Percentiles rank a stretch among this genome's conserved stretches.
These are phyloP conservation scores for Tetrahymena malaccensis DNA, from an alignment of 73 alveolate genomes.

Conservation along the genomic window DNA sequence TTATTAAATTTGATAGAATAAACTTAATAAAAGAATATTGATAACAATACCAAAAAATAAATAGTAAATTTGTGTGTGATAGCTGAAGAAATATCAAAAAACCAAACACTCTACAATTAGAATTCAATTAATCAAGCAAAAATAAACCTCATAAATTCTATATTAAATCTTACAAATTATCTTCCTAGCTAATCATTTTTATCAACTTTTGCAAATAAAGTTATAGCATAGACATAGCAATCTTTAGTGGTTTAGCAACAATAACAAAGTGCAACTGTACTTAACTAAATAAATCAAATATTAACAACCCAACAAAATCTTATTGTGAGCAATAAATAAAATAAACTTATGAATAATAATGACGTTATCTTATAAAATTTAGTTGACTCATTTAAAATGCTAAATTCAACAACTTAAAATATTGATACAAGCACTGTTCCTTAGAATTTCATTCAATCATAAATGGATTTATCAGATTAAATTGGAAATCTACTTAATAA, in stretches of 20 bases:
- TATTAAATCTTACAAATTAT: background rate
- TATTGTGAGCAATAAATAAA: too few relatives aligned
- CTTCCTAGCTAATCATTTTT: background rate
- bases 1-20: too few relatives aligned
- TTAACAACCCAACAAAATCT: too few relatives aligned
- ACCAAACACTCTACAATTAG: background rate
- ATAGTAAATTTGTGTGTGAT: background rate
- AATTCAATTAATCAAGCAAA: background rate
- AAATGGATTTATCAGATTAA: background rate
- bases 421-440: background rate
- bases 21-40: background rate
- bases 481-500: background rate
- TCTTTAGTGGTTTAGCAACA: background rate
- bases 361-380: background rate
- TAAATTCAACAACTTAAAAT: background rate
- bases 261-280: background rate
- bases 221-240: background rate
- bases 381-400: background rate
- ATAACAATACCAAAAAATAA: background rate
- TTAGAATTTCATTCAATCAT: background rate
- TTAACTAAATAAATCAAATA: too few relatives aligned
- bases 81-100: background rate
- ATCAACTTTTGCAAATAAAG: background rate
- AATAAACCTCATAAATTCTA: too few relatives aligned
- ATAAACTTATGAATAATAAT: background rate